These are phyloP conservation scores for Asterochloris erici DNA, from an alignment of 139 green algal genomes.

Conservation along the genomic window DNA sequence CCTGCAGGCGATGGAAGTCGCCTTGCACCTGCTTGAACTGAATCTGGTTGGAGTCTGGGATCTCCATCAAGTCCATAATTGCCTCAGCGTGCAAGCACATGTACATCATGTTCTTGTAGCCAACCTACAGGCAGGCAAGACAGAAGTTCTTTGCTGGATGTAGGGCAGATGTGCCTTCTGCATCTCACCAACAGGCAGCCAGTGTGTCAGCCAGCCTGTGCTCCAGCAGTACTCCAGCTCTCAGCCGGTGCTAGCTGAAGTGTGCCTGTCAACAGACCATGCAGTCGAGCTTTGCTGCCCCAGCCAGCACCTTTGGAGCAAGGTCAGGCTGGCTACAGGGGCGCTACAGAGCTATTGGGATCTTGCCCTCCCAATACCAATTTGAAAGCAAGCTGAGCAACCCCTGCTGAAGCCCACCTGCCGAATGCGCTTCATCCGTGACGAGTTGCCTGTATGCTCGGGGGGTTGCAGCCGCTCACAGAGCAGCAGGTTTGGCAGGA, in stretches of 20 bases:
- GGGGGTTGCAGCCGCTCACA: constrained; percentile 40
- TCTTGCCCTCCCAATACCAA: too few relatives aligned
- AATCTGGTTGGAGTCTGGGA: constrained; percentile 31
- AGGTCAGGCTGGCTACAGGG: too few relatives aligned
- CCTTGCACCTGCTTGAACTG: constrained; percentile 54
- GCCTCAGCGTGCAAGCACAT: constrained; percentile 56
- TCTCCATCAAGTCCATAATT: constrained; percentile 56
- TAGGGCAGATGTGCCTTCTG: too few relatives aligned
- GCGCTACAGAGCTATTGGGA: too few relatives aligned
- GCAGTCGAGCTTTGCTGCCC: too few relatives aligned
- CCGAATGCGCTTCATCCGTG: constrained; percentile 35
- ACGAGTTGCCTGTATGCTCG: background rate
- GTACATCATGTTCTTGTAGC: constrained; percentile 55
- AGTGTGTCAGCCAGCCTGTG: too few relatives aligned
- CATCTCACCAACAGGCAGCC: too few relatives aligned
- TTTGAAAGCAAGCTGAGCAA: constrained; percentile 10
- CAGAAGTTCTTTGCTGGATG: background rate
- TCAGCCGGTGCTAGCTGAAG: too few relatives aligned
- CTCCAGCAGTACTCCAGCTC: too few relatives aligned
- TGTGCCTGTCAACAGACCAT: too few relatives aligned
- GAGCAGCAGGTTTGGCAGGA: constrained; percentile 54
- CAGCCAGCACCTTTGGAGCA: too few relatives aligned
- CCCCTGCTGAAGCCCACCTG: constrained; percentile 44
- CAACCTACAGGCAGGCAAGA: constrained; percentile 35
- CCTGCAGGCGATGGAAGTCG: constrained; percentile 53